A percentile compares a stretch with the other conserved stretches of the same genome.
Conservation (phyloP, 1,139 yeast species). For the Hemisphaericaspora xylofermentans region DNA sequence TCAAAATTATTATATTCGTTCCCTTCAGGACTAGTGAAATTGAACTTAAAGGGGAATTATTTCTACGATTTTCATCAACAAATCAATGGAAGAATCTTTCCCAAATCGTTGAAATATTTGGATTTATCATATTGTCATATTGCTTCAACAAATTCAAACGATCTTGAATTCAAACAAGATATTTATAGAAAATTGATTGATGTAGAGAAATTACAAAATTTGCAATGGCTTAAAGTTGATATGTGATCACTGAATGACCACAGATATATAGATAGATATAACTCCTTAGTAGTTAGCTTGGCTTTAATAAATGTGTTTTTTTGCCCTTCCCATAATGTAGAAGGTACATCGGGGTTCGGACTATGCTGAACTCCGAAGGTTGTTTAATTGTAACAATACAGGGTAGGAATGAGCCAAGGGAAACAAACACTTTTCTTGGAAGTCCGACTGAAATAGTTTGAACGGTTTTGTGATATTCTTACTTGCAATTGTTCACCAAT, state of each 20-base stretch:
- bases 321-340: too few species aligned
- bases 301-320: too few species aligned
- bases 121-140: constrained; percentile 20
- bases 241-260: neutral
- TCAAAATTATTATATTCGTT: constrained; percentile 14
- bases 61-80: constrained; percentile 12
- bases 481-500: too few species aligned
- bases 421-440: too few species aligned
- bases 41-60: constrained; percentile 24
- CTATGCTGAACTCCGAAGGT: too few species aligned
- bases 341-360: too few species aligned
- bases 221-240: constrained; percentile 7
- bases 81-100: constrained; percentile 14
- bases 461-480: too few species aligned
- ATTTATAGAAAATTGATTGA: constrained; percentile 3
- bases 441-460: too few species aligned
- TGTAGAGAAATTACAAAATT: constrained; percentile 5
- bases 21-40: constrained; percentile 14
- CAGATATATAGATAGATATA: too few species aligned
- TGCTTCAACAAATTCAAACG: neutral
- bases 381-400: too few species aligned
- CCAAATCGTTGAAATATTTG: constrained; percentile 14
- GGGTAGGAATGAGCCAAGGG: too few species aligned
- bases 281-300: too few species aligned
- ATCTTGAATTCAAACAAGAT: neutral